A percentile compares a stretch with the other conserved stretches of the same genome.
Evolutionary conservation across 192 early-diverging fungal genomes (phyloP).

Genomic region (Coemansia sp.): DNA sequence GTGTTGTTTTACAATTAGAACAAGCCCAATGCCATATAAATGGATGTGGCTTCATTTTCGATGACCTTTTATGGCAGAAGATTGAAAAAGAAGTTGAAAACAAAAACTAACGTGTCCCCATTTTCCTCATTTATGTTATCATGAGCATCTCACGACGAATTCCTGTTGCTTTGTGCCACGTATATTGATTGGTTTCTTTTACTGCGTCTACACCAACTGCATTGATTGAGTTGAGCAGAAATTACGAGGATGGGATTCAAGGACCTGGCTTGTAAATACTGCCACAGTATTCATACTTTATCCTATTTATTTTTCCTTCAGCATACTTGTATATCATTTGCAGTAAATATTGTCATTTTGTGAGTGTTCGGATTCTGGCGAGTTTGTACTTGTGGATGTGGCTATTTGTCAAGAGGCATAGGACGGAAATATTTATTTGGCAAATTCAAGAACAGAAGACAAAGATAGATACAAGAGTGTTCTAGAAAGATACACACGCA

Average conservation of each 20-base stretch:
- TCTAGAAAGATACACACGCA: no score
- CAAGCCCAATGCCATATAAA: background rate
- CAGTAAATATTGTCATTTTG: background rate
- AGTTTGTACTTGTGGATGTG: background rate
- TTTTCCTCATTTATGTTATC: constrained; percentile 7
- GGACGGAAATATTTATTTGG: background rate
- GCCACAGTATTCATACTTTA: background rate
- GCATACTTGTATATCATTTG: background rate
- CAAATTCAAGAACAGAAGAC: background rate
- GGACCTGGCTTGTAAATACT: background rate
- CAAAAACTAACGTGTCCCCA: background rate
- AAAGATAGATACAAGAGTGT: background rate
- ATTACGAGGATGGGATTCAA: background rate
- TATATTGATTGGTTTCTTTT: background rate
- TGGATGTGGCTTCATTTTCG: background rate
- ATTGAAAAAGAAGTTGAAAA: background rate
- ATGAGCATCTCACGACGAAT: background rate
- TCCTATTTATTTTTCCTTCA: background rate
- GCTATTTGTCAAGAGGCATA: background rate
- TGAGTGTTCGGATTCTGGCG: background rate
- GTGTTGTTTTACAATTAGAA: background rate
- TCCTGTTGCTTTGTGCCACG: background rate
- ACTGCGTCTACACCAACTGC: background rate
- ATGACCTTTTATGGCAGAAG: background rate
- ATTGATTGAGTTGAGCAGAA: background rate